phyloP scores from a whole-genome alignment of 1,139 yeast genomes.

The Saccharomyces uvarum region DNA sequence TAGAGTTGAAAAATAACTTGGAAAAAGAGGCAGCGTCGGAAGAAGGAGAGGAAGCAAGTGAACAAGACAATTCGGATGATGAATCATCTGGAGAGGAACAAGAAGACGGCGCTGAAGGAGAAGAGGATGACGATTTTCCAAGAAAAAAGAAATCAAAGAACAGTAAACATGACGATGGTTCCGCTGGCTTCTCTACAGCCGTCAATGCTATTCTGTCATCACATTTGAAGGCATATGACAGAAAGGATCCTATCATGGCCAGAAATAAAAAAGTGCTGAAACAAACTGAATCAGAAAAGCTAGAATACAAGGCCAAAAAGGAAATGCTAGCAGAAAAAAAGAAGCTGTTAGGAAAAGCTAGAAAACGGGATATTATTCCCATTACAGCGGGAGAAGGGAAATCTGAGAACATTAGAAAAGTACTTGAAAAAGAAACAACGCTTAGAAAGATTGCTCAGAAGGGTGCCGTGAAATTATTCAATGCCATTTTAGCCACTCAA shows the following conservation, averaged over 20 bases:
- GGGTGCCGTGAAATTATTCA: slow-evolving; percentile 88
- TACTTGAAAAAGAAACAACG: slow-evolving; percentile 61
- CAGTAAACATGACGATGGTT: slow-evolving; percentile 55
- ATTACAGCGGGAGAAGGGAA: slow-evolving; percentile 32
- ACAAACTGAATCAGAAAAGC: slow-evolving; percentile 69
- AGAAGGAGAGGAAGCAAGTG: slow-evolving; percentile 13
- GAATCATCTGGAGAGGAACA: slow-evolving; percentile 13
- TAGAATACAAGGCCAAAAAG: slow-evolving; percentile 77
- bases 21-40: slow-evolving; percentile 5
- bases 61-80: slow-evolving; percentile 6
- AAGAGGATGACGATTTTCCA: slow-evolving; percentile 40
- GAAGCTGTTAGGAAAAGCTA: slow-evolving; percentile 54
- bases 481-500: slow-evolving; percentile 84
- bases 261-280: slow-evolving; percentile 61
- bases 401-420: slow-evolving; percentile 45
- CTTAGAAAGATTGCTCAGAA: slow-evolving; percentile 81
- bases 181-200: slow-evolving; percentile 71
- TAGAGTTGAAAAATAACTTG: neutral
- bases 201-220: slow-evolving; percentile 79
- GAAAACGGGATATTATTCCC: slow-evolving; percentile 64
- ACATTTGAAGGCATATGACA: slow-evolving; percentile 76
- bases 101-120: slow-evolving; percentile 28
- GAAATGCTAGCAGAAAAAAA: slow-evolving; percentile 67
- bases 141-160: slow-evolving; percentile 45
- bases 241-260: slow-evolving; percentile 84